A percentile compares a stretch with the other conserved stretches of the same genome.
Conservation (phyloP, 208 protist genomes). For the Leishmania aethiopica region DNA sequence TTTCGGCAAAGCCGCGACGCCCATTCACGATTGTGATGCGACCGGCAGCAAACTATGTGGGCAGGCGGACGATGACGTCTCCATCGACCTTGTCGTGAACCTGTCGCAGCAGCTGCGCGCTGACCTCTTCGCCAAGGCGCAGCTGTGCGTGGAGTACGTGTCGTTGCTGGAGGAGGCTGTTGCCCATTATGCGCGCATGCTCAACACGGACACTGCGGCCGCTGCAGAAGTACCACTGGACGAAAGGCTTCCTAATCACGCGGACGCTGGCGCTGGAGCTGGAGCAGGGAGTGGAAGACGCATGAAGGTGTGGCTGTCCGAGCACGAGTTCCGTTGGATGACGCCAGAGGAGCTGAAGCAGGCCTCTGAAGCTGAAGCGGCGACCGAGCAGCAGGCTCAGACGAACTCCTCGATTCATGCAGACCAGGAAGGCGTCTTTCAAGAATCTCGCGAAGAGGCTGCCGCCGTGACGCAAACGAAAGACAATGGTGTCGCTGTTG, state of each 20-base stretch:
- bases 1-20: not conserved
- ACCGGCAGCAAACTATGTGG: not conserved
- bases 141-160: constrained; percentile 75
- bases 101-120: constrained; percentile 53
- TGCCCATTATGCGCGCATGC: constrained; percentile 34
- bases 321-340: constrained; percentile 61
- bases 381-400: not conserved
- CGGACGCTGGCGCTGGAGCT: not conserved
- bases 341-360: constrained; percentile 39
- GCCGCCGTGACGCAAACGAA: not conserved
- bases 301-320: constrained; percentile 62
- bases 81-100: constrained; percentile 49
- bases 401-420: constrained; percentile 1
- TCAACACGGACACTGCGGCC: constrained; percentile 30
- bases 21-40: not conserved
- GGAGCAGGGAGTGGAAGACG: not conserved
- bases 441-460: not conserved
- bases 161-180: constrained; percentile 55
- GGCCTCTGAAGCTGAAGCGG: constrained; percentile 7
- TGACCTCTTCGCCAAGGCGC: constrained; percentile 70
- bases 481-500: no score
- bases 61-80: constrained; percentile 12
- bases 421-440: constrained; percentile 11
- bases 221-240: constrained; percentile 18
- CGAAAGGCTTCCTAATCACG: not conserved